Percentiles rank a stretch among this genome's conserved stretches.
Conservation (phyloP, 1,284 basidiomycete species). For the Gastroboletus turbinatus region DNA sequence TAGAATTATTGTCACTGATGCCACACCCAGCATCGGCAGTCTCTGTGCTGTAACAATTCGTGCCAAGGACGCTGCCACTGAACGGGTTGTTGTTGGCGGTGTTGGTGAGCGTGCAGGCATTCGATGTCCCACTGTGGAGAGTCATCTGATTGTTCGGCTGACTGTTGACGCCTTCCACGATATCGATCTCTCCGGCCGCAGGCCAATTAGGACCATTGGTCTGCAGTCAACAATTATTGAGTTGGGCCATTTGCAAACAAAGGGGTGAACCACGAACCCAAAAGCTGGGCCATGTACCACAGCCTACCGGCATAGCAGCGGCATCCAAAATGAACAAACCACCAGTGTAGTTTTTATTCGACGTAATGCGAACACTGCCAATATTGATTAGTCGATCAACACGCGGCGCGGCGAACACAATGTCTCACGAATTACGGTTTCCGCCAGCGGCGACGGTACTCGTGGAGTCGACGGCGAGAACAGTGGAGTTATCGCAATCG, state of each 20-base stretch:
- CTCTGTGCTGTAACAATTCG: constrained; percentile 42
- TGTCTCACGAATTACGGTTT: constrained; percentile 62
- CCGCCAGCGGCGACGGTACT: constrained; percentile 49
- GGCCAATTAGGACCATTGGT: constrained; percentile 72
- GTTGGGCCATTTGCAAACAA: not conserved
- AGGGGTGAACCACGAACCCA: constrained; percentile 48
- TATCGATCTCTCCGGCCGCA: constrained; percentile 64
- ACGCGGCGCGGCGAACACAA: constrained; percentile 6
- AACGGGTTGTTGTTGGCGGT: constrained; percentile 10
- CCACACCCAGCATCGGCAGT: constrained; percentile 52
- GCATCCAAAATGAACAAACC: constrained; percentile 84
- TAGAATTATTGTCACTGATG: constrained; percentile 37
- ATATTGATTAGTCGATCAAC: constrained; percentile 16
- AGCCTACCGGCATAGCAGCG: constrained; percentile 73
- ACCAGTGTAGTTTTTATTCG: constrained; percentile 61
- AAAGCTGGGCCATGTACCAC: constrained; percentile 70
- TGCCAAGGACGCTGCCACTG: constrained; percentile 35
- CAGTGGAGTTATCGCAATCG: constrained; percentile 46
- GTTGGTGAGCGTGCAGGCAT: constrained; percentile 22
- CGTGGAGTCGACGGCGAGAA: constrained; percentile 64
- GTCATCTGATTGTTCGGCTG: constrained; percentile 65
- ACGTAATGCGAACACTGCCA: constrained; percentile 68
- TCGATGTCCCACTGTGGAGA: constrained; percentile 52
- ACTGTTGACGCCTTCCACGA: constrained; percentile 70
- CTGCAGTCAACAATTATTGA: constrained; percentile 14